Evolutionary conservation across 179 eudicot species (phyloP), one percentile per base, ranked within the genome.

Genomic region (Sideroxylon spinosum): DNA sequence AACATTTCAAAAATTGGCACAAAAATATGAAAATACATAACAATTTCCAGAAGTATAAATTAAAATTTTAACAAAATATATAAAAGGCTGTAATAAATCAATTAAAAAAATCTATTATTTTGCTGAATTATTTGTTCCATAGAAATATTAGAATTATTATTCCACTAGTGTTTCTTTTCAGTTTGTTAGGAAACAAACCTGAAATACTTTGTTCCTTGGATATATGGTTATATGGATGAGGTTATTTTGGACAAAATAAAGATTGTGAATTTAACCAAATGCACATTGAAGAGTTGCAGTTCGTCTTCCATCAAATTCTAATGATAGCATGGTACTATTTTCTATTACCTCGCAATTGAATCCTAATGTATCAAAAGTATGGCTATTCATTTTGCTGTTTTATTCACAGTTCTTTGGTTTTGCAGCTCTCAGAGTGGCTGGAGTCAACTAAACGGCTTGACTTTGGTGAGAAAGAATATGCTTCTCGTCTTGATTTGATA

Each of bases 391-490:
- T 57, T 48, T 17, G 28, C 23, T 28, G 26, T 52, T 72, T 72
- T 55, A 25, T 28, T 60, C 49, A 17, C 14, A 74, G 16, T 76
- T 80, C 71, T 76, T 84, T 89, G 4, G 84, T 82, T 26, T 79
- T 81, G 75, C 88, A 93, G 99, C 78, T 96, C 60, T 90, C 87
- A 5, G 96, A 94, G 81, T 96, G 98, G 98, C 63, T 90, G 79
- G 96, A 91, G 78, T 74, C 84, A 49, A 83, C 72, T n/a, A 86
- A 87, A 57, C 79, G 50, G 55, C 32, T 87, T 7, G 92, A 89
- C 3, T 87, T 83, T 74, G 17, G 9, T 19, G 97, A 93, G 82
- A 85, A 88, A 66, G 85, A 88, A 77, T 92, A 90, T 84, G 96
- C 97, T 68, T 80, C 91, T 71, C 90, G 86, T 69, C 68, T 92